Evolutionary conservation across 1,284 basidiomycete genomes (phyloP), one percentile per base, ranked within the genome.

Genomic region (Sporisorium reilianum): DNA sequence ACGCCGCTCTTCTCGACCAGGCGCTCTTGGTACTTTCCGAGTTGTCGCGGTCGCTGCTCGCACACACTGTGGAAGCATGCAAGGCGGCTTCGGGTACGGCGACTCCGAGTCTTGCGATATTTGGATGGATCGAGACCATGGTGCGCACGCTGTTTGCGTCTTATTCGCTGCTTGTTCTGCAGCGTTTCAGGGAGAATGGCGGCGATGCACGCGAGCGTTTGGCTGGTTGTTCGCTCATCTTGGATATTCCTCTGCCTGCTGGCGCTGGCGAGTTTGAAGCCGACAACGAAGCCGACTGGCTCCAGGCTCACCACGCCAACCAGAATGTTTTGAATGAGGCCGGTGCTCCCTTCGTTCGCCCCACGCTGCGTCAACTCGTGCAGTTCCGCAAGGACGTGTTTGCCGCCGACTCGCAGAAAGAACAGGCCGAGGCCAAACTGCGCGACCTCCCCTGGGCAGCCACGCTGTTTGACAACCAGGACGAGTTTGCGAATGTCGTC

Each of bases 191-290:
- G 14, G 77, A 79, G 28, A 67, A 65, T 3, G 72, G 68, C 1
- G 60, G 52, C 26, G 42, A 69, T 36, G 44, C 74, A 23, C 62
- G 77, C 41, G 52, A 60, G n/a, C 53, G 51, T 9, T 60, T 81
- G 12, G 75, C 69, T 0, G 79, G 72, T 8, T 64, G 72, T 14
- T 68, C 77, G 11, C 58, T 80, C 12, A 61, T 81, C 26, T 57
- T 79, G n/a, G 78, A 80, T 52, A 55, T 80, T 7, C 67, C 59
- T 2, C 54, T 81, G 18, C 80, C 80, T 2, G 72, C 77, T 8
- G 61, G 64, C 23, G 80, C 79, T 5, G 53, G 60, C 42, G 77
- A 78, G 55, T 81, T 81, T 28, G 79, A 81, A 55, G 80, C 79
- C 8, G 70, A 60, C 42, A 74, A 55, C 36, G 71, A 78, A 51